Conservation (phyloP, 768 basidiomycete species). For the Lactarius psammicola region DNA sequence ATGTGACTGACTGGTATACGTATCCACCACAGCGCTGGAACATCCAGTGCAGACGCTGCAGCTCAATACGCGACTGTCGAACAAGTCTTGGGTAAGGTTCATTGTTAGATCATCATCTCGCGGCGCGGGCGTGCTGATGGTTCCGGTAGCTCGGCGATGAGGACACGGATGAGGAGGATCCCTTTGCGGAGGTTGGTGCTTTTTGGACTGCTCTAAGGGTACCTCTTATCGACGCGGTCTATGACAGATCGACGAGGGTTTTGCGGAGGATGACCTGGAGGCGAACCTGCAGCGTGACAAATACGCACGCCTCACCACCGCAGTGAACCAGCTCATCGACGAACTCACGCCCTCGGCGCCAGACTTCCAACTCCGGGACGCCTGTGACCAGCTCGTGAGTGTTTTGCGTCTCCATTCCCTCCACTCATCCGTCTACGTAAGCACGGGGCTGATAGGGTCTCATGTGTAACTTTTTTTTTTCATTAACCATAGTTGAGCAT, state of each 20-base stretch:
- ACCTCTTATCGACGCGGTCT: constrained; percentile 14
- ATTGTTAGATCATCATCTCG: not conserved
- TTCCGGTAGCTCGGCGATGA: constrained; percentile 67
- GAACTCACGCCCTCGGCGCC: constrained; percentile 78
- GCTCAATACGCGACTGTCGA: constrained; percentile 82
- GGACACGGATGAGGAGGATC: constrained; percentile 88
- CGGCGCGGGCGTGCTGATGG: constrained; percentile 12
- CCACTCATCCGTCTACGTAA: constrained; percentile 1
- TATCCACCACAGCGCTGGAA: constrained; percentile 44
- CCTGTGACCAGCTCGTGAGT: constrained; percentile 83
- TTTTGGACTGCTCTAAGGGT: not conserved
- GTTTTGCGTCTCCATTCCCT: constrained; percentile 1
- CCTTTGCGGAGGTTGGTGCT: constrained; percentile 79
- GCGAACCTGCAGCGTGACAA: constrained; percentile 92
- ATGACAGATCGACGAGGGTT: constrained; percentile 86
- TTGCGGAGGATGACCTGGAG: constrained; percentile 88
- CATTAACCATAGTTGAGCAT: constrained; percentile 57
- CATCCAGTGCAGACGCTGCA: constrained; percentile 73
- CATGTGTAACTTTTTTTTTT: not conserved
- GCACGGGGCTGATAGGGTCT: not conserved
- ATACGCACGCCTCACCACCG: constrained; percentile 78
- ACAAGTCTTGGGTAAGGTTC: constrained; percentile 77
- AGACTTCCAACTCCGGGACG: constrained; percentile 79
- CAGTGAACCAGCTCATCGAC: constrained; percentile 83
- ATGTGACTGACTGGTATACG: constrained; percentile 4